phyloP scores from a whole-genome alignment of 495 filamentous ascomycete genomes.

The Annulohypoxylon maeteangense region DNA sequence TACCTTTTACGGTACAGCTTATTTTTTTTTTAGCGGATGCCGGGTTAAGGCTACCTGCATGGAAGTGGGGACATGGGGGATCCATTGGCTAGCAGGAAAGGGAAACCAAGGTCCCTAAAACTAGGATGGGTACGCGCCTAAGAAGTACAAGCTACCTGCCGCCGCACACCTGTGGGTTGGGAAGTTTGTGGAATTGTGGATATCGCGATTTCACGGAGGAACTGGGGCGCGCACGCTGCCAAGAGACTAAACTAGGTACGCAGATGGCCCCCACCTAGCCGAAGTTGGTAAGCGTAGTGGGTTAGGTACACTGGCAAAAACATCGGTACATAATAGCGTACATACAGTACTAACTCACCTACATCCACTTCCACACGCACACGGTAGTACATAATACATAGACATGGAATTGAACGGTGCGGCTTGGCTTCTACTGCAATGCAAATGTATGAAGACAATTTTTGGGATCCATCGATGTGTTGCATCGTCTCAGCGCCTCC shows the following conservation, averaged over 20 bases:
- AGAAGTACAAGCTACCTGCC: conserved; percentile 24
- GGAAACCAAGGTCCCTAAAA: conserved; percentile 18
- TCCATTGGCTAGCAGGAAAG: conserved; percentile 41
- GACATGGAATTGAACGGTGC: conserved; percentile 5
- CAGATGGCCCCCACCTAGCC: conserved; percentile 27
- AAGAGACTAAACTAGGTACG: conserved; percentile 11
- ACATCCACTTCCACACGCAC: not conserved
- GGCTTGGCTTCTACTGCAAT: conserved; percentile 27
- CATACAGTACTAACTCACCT: not conserved
- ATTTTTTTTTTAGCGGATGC: conserved; percentile 23
- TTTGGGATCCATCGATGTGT: conserved; percentile 2
- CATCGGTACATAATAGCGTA: conserved; percentile 16
- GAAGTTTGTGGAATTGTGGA: conserved; percentile 34
- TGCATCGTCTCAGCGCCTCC: conserved; percentile 29
- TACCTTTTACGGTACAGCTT: conserved; percentile 29
- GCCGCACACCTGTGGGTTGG: conserved; percentile 7
- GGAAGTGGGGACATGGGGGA: conserved; percentile 31
- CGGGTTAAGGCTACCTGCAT: conserved; percentile 42
- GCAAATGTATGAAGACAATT: conserved; percentile 12
- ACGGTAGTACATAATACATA: not conserved
- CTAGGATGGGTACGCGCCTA: conserved; percentile 23
- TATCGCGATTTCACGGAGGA: conserved; percentile 41
- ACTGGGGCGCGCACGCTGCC: conserved; percentile 33
- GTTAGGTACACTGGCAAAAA: conserved; percentile 30
- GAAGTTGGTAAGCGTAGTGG: conserved; percentile 34